Conservation (phyloP, 2,329 filamentous ascomycete species). For the Paracamarosporium sp. region DNA sequence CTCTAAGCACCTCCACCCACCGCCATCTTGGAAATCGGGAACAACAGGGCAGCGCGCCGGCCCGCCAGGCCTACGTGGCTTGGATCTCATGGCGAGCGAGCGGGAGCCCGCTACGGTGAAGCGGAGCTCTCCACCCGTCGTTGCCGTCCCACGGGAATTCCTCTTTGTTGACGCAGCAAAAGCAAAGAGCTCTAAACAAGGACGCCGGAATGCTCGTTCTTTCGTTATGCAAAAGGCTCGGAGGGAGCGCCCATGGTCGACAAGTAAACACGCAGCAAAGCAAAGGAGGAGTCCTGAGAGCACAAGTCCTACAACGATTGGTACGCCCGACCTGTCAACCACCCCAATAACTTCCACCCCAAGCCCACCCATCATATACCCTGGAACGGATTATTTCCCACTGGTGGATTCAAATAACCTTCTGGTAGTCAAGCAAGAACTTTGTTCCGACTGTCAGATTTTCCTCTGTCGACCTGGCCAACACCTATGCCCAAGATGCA, state of each 20-base stretch:
- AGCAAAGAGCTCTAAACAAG: slow-evolving; percentile 46
- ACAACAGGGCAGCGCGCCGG: slow-evolving; percentile 14
- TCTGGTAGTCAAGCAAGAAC: slow-evolving; percentile 23
- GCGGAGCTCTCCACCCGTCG: slow-evolving; percentile 24
- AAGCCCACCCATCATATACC: slow-evolving; percentile 31
- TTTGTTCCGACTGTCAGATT: slow-evolving; percentile 40
- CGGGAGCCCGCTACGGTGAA: slow-evolving; percentile 27
- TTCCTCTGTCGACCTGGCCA: slow-evolving; percentile 38
- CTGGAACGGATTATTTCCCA: slow-evolving; percentile 26
- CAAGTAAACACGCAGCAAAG: slow-evolving; percentile 46
- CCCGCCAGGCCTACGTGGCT: slow-evolving; percentile 26
- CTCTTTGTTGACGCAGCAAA: slow-evolving; percentile 48
- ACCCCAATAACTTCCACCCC: slow-evolving; percentile 40
- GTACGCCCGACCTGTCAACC: slow-evolving; percentile 35
- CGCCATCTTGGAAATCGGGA: slow-evolving; percentile 24
- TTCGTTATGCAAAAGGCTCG: slow-evolving; percentile 50
- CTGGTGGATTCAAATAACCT: slow-evolving; percentile 20
- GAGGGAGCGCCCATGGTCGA: slow-evolving; percentile 47
- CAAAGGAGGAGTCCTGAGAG: slow-evolving; percentile 34
- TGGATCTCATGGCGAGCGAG: slow-evolving; percentile 34
- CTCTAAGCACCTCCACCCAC: slow-evolving; percentile 32
- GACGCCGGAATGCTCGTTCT: slow-evolving; percentile 48
- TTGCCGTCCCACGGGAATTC: slow-evolving; percentile 41
- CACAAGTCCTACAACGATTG: slow-evolving; percentile 35
- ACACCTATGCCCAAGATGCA: slow-evolving; percentile 36